Conservation (phyloP, 2,329 filamentous ascomycete species). For the Pseudogymnoascus pannorum region DNA sequence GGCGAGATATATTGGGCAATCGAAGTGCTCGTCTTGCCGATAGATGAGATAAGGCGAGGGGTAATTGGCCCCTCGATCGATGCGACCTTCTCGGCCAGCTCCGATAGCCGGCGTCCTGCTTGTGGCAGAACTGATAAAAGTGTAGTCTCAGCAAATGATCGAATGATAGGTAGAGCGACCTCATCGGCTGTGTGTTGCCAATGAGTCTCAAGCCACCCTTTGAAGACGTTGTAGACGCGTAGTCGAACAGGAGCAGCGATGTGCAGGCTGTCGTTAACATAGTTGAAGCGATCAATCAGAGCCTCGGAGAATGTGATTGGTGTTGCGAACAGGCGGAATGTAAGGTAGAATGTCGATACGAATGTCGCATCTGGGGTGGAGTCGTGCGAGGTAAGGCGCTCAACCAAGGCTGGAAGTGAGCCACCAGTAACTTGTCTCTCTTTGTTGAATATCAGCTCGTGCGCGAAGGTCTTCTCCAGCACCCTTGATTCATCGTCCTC, state of each 20-base stretch:
- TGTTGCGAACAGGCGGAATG: constrained; percentile 86
- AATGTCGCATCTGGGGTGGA: constrained; percentile 88
- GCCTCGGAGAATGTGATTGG: constrained; percentile 71
- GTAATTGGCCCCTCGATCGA: constrained; percentile 67
- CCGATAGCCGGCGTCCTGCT: constrained; percentile 71
- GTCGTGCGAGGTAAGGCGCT: constrained; percentile 87
- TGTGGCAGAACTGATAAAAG: constrained; percentile 63
- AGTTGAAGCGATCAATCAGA: constrained; percentile 87
- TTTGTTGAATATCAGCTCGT: constrained; percentile 89
- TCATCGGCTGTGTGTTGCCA: constrained; percentile 81
- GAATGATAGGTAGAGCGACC: constrained; percentile 66
- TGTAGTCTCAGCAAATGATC: constrained; percentile 69
- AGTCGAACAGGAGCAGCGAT: constrained; percentile 76
- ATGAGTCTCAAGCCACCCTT: constrained; percentile 93
- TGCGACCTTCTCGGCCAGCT: constrained; percentile 72
- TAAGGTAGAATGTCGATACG: constrained; percentile 91
- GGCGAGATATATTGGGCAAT: constrained; percentile 62
- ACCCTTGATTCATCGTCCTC: constrained; percentile 76
- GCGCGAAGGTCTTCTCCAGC: constrained; percentile 85
- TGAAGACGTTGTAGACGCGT: constrained; percentile 92
- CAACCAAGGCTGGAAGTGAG: constrained; percentile 82
- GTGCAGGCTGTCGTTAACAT: constrained; percentile 70
- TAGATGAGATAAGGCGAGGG: constrained; percentile 73
- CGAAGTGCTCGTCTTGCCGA: constrained; percentile 79
- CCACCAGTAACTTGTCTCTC: constrained; percentile 93